Conservation (phyloP, 345 rosid species). For the Fremontodendron californicum region DNA sequence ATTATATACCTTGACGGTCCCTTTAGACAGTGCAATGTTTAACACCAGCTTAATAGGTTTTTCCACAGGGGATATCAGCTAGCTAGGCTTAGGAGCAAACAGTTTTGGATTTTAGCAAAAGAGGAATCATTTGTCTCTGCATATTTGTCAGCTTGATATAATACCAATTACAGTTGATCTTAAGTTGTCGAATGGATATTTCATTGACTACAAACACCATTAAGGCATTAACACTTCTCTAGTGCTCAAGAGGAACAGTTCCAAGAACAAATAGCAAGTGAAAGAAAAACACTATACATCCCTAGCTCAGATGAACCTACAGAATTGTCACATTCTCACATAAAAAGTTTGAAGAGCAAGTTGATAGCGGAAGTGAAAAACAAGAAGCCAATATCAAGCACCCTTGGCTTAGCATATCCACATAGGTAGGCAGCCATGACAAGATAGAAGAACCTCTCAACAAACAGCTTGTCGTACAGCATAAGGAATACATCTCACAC, state of each 20-base stretch:
- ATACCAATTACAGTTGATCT: not conserved
- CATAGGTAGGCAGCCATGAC: not conserved
- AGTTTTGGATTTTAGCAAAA: too few species aligned
- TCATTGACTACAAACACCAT: not conserved
- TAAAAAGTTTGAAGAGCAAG: not conserved
- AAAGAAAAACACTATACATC: not conserved
- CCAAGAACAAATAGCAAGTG: not conserved
- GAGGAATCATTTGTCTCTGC: too few species aligned
- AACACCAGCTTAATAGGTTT: conserved; percentile 41
- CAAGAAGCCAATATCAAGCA: not conserved
- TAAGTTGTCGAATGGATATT: not conserved
- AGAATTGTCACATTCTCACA: not conserved
- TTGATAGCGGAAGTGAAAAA: not conserved
- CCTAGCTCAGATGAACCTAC: not conserved
- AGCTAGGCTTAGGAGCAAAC: too few species aligned
- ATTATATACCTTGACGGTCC: too few species aligned
- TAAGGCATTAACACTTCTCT: not conserved
- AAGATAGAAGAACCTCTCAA: too few species aligned
- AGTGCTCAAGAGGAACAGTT: not conserved
- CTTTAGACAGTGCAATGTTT: too few species aligned
- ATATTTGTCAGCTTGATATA: conserved; percentile 1
- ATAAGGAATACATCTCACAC: not conserved
- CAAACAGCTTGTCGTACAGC: not conserved
- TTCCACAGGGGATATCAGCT: not conserved
- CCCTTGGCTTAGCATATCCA: not conserved